phyloP scores from a whole-genome alignment of 2,329 filamentous ascomycete genomes.

The Thelonectria discophora region DNA sequence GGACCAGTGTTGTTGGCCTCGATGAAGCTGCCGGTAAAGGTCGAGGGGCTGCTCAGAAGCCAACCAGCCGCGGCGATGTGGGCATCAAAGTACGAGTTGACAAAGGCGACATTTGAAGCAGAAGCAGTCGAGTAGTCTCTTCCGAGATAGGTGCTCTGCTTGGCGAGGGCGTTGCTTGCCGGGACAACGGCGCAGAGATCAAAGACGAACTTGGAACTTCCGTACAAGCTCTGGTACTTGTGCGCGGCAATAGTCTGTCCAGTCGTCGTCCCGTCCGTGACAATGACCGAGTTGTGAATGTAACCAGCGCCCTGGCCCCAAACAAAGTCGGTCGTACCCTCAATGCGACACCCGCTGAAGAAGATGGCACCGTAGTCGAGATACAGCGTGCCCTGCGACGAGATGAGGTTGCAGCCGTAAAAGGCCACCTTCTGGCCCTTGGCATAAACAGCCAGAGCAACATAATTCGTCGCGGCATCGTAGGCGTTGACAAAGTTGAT shows the following conservation, averaged over 20 bases:
- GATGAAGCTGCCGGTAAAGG: constrained; percentile 41
- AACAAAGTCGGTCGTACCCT: constrained; percentile 34
- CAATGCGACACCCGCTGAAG: constrained; percentile 31
- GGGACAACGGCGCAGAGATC: constrained; percentile 52
- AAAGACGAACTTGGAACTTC: constrained; percentile 52
- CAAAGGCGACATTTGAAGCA: constrained; percentile 39
- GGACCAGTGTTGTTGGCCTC: constrained; percentile 48
- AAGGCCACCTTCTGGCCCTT: constrained; percentile 50
- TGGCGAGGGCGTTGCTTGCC: constrained; percentile 34
- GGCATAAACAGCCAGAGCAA: constrained; percentile 38
- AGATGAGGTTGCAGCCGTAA: constrained; percentile 50
- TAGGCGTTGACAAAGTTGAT: constrained; percentile 43
- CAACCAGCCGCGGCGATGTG: constrained; percentile 42
- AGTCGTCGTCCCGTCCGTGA: constrained; percentile 21
- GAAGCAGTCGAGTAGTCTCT: constrained; percentile 39
- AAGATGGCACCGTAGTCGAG: constrained; percentile 37
- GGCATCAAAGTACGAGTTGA: constrained; percentile 43
- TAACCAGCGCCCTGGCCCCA: constrained; percentile 40
- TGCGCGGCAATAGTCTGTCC: constrained; percentile 43
- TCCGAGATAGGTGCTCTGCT: constrained; percentile 41
- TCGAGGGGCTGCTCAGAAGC: constrained; percentile 36
- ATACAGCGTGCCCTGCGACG: constrained; percentile 34
- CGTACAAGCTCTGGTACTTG: constrained; percentile 39
- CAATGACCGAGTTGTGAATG: constrained; percentile 37
- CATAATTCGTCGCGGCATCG: constrained; percentile 24